Evolutionary conservation across 371 early-diverging fungal species (phyloP).

Genomic region (Apophysomyces trapeziformis): DNA sequence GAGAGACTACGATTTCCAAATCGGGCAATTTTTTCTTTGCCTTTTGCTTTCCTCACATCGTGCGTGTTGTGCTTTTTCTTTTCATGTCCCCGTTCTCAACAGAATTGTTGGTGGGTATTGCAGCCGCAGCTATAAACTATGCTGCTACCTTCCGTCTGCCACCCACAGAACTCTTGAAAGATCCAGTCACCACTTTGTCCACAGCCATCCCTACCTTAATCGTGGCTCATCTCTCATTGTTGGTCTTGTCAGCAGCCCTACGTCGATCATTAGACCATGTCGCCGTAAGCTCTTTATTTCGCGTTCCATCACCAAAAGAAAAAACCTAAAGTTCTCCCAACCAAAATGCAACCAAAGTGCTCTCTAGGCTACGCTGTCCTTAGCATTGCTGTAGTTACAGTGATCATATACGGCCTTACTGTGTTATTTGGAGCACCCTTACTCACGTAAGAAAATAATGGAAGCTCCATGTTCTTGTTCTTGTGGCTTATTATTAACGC

Average conservation of each 20-base stretch:
- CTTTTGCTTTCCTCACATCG: background rate
- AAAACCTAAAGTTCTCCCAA: too few relatives aligned
- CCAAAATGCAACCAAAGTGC: slow-evolving; percentile 17
- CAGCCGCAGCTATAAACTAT: slow-evolving; percentile 28
- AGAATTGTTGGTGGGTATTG: slow-evolving; percentile 1
- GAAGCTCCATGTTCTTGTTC: background rate
- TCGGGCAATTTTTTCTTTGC: background rate
- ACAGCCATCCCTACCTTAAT: slow-evolving; percentile 41
- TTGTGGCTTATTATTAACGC: slow-evolving; percentile 8
- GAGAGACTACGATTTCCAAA: background rate
- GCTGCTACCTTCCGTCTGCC: slow-evolving; percentile 43
- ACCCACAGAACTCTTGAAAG: slow-evolving; percentile 37
- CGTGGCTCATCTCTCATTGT: slow-evolving; percentile 32
- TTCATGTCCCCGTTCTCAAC: background rate
- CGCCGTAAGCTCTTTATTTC: slow-evolving; percentile 8
- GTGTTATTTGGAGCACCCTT: slow-evolving; percentile 52
- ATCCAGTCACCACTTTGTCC: slow-evolving; percentile 41
- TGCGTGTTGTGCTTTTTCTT: too few relatives aligned
- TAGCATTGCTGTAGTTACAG: slow-evolving; percentile 23
- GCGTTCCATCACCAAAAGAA: background rate
- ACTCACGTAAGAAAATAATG: slow-evolving; percentile 32
- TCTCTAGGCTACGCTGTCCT: slow-evolving; percentile 33
- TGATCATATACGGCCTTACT: slow-evolving; percentile 35
- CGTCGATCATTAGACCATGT: slow-evolving; percentile 15
- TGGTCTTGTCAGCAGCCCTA: slow-evolving; percentile 21